Evolutionary conservation across 352 stramenopile genomes (phyloP).

Genomic region (Poterioochromonas sp.): DNA sequence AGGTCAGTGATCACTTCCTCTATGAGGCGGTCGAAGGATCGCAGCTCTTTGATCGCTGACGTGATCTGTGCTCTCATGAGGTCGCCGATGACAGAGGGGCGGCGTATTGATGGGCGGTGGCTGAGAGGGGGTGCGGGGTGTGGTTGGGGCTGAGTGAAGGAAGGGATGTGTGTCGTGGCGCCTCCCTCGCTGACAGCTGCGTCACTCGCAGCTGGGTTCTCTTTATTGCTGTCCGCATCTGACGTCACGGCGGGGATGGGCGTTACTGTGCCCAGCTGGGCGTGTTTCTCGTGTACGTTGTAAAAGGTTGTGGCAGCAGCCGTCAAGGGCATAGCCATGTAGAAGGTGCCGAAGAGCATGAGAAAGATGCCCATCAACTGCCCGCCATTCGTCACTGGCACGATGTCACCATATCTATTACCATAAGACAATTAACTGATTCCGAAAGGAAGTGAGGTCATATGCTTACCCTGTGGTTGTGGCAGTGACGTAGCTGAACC

Average conservation of each 20-base stretch:
- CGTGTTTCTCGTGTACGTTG: neutral
- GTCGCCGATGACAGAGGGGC: neutral
- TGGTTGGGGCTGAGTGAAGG: too few species aligned
- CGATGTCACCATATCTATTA: conserved; percentile 16
- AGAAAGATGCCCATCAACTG: neutral
- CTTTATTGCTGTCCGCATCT: neutral
- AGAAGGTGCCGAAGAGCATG: neutral
- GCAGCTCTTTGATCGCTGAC: conserved; percentile 8
- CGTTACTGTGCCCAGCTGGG: too few species aligned
- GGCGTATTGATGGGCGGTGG: neutral
- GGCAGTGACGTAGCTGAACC: conserved; percentile 65
- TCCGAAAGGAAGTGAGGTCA: neutral
- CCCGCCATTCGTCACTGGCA: neutral
- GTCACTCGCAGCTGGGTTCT: neutral
- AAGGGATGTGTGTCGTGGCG: too few species aligned
- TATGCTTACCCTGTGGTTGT: conserved; percentile 45
- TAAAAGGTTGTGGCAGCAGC: neutral
- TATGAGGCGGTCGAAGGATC: conserved; percentile 8
- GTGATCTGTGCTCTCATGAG: conserved; percentile 10
- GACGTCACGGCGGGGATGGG: too few species aligned
- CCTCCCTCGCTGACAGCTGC: neutral
- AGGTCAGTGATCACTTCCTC: conserved; percentile 10
- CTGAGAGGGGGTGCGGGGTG: too few species aligned
- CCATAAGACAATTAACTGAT: too few species aligned
- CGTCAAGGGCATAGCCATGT: conserved; percentile 10